Evolutionary conservation across 768 basidiomycete genomes (phyloP).

Genomic region (Russula lepida): DNA sequence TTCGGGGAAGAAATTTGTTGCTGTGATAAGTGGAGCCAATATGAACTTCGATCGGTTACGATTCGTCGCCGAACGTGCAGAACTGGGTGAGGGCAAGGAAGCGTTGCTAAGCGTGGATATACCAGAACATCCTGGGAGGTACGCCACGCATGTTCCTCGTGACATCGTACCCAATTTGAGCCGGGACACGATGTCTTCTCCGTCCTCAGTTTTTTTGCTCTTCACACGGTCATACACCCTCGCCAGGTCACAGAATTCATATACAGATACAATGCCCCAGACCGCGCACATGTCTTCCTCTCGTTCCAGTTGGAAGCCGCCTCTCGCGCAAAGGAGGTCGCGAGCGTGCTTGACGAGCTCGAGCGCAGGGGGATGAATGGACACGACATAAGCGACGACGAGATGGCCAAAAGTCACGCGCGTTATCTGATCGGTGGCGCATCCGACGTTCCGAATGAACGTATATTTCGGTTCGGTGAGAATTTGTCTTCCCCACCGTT

Average conservation of each 20-base stretch:
- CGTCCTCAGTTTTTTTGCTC: constrained; percentile 65
- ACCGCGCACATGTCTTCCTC: constrained; percentile 76
- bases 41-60: constrained; percentile 98
- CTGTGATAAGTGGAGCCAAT: constrained; percentile 90
- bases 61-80: constrained; percentile 98
- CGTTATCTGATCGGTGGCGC: constrained; percentile 93
- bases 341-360: constrained; percentile 55
- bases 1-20: constrained; percentile 82
- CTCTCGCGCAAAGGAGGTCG: constrained; percentile 50
- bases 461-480: constrained; percentile 89
- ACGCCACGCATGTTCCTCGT: constrained; percentile 22
- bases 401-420: constrained; percentile 90
- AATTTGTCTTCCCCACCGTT: not conserved
- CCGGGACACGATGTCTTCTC: not conserved
- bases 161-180: not conserved
- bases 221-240: constrained; percentile 84
- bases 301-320: constrained; percentile 78
- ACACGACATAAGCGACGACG: constrained; percentile 87
- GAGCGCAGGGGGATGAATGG: constrained; percentile 67
- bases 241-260: constrained; percentile 93
- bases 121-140: constrained; percentile 90
- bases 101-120: constrained; percentile 91
- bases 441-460: constrained; percentile 68
- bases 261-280: constrained; percentile 75
- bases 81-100: constrained; percentile 92